Evolutionary conservation across 2,329 filamentous ascomycete species (phyloP), one percentile per base, ranked within the genome.

Genomic region (Sporothrix phasma): DNA sequence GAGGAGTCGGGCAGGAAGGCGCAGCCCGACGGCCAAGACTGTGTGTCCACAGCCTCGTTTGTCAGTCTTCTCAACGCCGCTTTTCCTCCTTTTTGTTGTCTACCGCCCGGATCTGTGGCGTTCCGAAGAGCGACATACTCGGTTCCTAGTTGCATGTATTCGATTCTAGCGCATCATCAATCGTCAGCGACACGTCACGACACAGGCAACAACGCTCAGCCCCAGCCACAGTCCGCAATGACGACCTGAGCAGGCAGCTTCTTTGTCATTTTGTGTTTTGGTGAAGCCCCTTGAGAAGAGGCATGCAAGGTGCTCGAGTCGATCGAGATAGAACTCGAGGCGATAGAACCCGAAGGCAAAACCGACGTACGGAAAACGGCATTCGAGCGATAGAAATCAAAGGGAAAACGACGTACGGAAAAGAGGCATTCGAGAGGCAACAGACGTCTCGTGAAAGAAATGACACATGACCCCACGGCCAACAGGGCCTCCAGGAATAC

Each of bases 1-100:
- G 39, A 43, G 53, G 37, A 58, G 54, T n/a, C 6, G 53, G 11
- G 19, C 54, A 58, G 22, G 54, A 58, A 58, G 54, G 54, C 54
- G 54, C 54, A 58, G 54, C 37, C 54, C 37, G 34, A 39, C 19
- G 10, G 15, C 15, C 34, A 39, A 39, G 19, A 43, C 26, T 53
- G 26, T 13, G 17, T 34, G 26, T 58, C n/a, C n/a, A n/a, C 54
- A 58, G 54, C 54, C 54, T 58, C 54, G n/a, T 29, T 41, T 13
- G 11, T 22, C 41, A 19, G n/a, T 13, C 5, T 37, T 56, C n/a
- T n/a, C 31, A 24, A 6, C 26, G 49, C 17, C 29, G 49, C 31
- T 56, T 19, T 39, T 56, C 39, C 31, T 15, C 17, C 17, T 24
- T 49, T 29, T 22, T 29, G 15, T 11, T 47, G n/a, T n/a, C n/a